phyloP scores from a whole-genome alignment of 805 yeast genomes.

The Zygoascus biomembranicola region DNA sequence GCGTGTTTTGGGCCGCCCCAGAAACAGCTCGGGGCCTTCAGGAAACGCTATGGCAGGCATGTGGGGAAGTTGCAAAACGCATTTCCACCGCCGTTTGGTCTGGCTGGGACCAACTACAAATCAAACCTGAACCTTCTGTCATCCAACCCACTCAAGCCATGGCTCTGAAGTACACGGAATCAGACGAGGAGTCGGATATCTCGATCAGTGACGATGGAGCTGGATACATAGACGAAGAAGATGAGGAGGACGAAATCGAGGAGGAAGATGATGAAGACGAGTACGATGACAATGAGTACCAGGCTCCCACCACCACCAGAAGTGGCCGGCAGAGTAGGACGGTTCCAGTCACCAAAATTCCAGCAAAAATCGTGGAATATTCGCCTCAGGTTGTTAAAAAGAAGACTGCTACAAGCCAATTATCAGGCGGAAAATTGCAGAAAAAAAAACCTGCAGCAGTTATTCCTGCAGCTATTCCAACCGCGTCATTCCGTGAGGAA shows the following conservation, averaged over 20 bases:
- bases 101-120: no score
- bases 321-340: neutral
- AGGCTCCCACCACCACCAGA: neutral
- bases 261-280: constrained; percentile 14
- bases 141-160: neutral
- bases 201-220: constrained; percentile 2
- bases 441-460: constrained; percentile 6
- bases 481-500: neutral
- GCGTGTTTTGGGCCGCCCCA: neutral
- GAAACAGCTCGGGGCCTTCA: constrained; percentile 16
- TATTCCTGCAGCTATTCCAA: neutral
- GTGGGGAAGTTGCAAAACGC: neutral
- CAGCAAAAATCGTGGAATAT: neutral
- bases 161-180: constrained; percentile 1
- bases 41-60: constrained; percentile 21
- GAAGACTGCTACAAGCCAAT: neutral
- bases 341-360: constrained; percentile 2
- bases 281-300: constrained; percentile 5
- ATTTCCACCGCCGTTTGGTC: no score
- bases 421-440: constrained; percentile 1
- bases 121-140: neutral
- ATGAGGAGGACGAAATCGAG: constrained; percentile 14
- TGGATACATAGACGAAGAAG: constrained; percentile 10
- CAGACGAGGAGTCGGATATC: neutral
- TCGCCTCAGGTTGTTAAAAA: neutral